Base-by-base conservation (phyloP, 495 filamentous ascomycete species). In the Talaromyces thailandensis region DNA sequence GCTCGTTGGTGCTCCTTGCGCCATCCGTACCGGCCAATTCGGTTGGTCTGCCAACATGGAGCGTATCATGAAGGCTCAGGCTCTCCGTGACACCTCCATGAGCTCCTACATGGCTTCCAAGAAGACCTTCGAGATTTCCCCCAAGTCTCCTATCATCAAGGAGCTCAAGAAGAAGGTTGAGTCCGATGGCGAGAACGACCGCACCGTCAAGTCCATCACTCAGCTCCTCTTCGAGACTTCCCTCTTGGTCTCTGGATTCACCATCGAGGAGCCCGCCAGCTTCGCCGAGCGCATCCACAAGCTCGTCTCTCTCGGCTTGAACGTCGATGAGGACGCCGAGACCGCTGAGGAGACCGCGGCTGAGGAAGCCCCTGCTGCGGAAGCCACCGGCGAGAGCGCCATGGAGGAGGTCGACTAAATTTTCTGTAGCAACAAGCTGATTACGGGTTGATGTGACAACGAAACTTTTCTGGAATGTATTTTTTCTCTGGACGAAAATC, bases 11-110 rank as follows among this genome's bases (percentile, higher is more conserved):
- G 81, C 95, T 64, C 94, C 94, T 73, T 98, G 95, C 79, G 94
- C 94, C 75, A 98, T 98, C 82, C 94, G 94, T 78, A 98, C 94
- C 68, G 94, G 95, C 71, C 94, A 98, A 83, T 98, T 98, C 78
- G 94, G 94, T 81, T 98, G 94, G 94, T 97, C 93, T 48, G 94
- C 94, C 74, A 98, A 98, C 86, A 98, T 98, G 94, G 94, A 98
- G 88, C 95, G 94, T 83, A 98, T 98, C 87, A 98, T 98, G 94
- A 98, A 98, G 88, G 95, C 94, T 32, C 94, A 98, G 84, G 94
- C 94, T 75, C 91, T 98, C 68, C 95, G 94, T 82, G 94, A 98
- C 81, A 98, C 94, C 72, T 96, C 92, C 67, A 98, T 98, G 94
- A 88, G 83, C 81, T 96, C 91, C 64, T 98, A 98, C 88, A 98